A percentile compares a stretch with the other conserved stretches of the same genome.
Evolutionary conservation across 179 eudicot species (phyloP).

Genomic region (Monotropa hypopitys): DNA sequence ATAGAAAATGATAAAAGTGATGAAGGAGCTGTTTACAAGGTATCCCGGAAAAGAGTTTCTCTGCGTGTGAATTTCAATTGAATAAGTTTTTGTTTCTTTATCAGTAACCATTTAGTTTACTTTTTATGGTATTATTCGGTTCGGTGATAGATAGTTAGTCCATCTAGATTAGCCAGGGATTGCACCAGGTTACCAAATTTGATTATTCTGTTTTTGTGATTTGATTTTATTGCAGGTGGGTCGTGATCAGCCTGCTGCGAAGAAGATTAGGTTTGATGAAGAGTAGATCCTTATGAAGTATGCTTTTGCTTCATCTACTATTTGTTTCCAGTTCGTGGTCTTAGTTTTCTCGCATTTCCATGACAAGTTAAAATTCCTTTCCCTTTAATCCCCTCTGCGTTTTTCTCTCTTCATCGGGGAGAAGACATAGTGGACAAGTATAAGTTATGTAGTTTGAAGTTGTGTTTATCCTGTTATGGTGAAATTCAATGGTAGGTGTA

Average conservation of each 20-base stretch:
- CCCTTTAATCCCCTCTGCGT: background rate
- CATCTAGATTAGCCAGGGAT: background rate
- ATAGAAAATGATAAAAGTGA: background rate
- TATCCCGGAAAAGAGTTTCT: background rate
- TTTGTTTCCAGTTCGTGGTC: background rate
- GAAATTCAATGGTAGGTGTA: background rate
- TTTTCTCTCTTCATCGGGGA: background rate
- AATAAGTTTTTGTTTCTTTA: too few relatives aligned
- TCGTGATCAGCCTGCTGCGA: constrained; percentile 33
- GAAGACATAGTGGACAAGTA: background rate
- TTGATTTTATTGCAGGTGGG: constrained; percentile 38
- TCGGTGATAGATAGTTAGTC: background rate
- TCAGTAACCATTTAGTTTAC: background rate
- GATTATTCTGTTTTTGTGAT: background rate
- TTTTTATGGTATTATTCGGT: background rate
- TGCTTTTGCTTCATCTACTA: background rate
- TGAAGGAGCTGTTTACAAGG: background rate
- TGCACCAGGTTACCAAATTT: background rate
- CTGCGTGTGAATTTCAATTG: background rate
- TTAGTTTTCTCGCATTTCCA: background rate
- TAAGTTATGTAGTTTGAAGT: background rate
- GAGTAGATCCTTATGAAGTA: background rate
- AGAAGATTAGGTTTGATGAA: constrained; percentile 49
- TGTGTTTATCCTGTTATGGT: background rate
- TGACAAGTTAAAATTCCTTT: background rate